These are phyloP conservation scores for Phaeoacremonium minimum DNA, from an alignment of 2,329 filamentous ascomycete genomes.

Conservation along the genomic window DNA sequence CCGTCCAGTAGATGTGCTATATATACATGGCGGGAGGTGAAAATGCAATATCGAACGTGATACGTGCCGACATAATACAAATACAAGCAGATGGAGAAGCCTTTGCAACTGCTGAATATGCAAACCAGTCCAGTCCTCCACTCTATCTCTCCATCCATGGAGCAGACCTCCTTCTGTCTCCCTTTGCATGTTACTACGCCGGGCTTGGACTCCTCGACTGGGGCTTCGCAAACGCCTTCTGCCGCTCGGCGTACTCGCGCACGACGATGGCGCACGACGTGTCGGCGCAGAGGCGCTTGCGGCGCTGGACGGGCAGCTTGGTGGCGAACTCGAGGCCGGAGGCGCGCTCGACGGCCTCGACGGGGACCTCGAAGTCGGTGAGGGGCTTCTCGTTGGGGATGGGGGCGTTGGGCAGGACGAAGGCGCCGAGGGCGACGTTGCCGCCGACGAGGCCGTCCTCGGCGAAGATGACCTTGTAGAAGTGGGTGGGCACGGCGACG, in stretches of 20 bases:
- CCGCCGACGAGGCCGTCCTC: slow-evolving; percentile 71
- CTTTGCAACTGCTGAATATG: not conserved
- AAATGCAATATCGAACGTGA: too few relatives aligned
- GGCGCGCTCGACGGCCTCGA: slow-evolving; percentile 89
- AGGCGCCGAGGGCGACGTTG: slow-evolving; percentile 85
- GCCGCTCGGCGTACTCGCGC: slow-evolving; percentile 66
- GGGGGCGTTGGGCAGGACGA: slow-evolving; percentile 86
- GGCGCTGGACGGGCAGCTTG: slow-evolving; percentile 68
- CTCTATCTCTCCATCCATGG: not conserved
- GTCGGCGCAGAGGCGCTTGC: slow-evolving; percentile 80
- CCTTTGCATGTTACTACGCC: too few relatives aligned
- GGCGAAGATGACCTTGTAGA: slow-evolving; percentile 98
- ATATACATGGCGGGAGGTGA: too few relatives aligned
- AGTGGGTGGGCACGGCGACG: slow-evolving; percentile 94
- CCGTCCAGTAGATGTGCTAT: not conserved
- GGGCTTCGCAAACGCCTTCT: slow-evolving; percentile 51
- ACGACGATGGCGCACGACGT: slow-evolving; percentile 80
- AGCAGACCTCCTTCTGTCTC: too few relatives aligned
- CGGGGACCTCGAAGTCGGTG: slow-evolving; percentile 87
- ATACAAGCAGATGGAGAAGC: not conserved
- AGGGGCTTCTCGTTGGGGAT: slow-evolving; percentile 88
- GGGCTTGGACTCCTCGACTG: slow-evolving; percentile 6
- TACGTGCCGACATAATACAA: not conserved
- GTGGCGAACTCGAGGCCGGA: slow-evolving; percentile 87
- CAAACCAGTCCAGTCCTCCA: not conserved